phyloP scores from a whole-genome alignment of 495 filamentous ascomycete genomes.

The Pseudomonodictys pantanalensis region DNA sequence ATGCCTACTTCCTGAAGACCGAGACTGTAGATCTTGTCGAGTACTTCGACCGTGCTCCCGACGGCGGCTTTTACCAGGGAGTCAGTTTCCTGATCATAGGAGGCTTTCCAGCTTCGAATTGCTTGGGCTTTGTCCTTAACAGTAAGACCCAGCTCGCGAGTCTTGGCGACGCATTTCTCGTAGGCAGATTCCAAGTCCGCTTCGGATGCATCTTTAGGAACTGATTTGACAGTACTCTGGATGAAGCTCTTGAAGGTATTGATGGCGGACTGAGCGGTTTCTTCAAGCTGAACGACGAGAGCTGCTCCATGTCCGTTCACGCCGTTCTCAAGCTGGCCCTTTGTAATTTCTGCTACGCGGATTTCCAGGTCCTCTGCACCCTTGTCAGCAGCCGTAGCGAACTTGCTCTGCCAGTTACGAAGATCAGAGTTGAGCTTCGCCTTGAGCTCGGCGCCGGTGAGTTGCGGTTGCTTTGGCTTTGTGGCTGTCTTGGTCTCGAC shows the following conservation, averaged over 20 bases:
- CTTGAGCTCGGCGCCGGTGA: constrained; percentile 49
- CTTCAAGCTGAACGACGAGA: constrained; percentile 65
- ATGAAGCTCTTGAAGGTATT: constrained; percentile 66
- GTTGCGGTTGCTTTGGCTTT: constrained; percentile 7
- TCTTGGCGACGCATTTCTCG: constrained; percentile 60
- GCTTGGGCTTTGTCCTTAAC: constrained; percentile 80
- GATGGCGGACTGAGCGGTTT: constrained; percentile 59
- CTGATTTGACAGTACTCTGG: constrained; percentile 53
- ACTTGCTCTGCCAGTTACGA: constrained; percentile 77
- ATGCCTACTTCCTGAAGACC: constrained; percentile 94
- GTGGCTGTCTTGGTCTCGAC: constrained; percentile 20
- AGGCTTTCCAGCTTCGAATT: constrained; percentile 73
- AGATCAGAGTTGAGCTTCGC: constrained; percentile 76
- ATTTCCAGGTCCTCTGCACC: constrained; percentile 67
- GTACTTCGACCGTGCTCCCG: constrained; percentile 74
- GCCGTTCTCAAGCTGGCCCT: constrained; percentile 64
- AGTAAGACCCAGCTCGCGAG: constrained; percentile 67
- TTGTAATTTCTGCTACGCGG: constrained; percentile 74
- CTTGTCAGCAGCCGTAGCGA: constrained; percentile 75
- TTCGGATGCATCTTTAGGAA: constrained; percentile 54
- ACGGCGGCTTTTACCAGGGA: constrained; percentile 68
- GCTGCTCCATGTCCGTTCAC: constrained; percentile 63
- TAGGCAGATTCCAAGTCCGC: constrained; percentile 55
- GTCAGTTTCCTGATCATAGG: constrained; percentile 67
- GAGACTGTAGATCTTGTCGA: constrained; percentile 81